A percentile compares a stretch with the other conserved stretches of the same genome.
Evolutionary conservation across 108 stramenopile genomes (phyloP).

Genomic region (Fistulifera pelliculosa): DNA sequence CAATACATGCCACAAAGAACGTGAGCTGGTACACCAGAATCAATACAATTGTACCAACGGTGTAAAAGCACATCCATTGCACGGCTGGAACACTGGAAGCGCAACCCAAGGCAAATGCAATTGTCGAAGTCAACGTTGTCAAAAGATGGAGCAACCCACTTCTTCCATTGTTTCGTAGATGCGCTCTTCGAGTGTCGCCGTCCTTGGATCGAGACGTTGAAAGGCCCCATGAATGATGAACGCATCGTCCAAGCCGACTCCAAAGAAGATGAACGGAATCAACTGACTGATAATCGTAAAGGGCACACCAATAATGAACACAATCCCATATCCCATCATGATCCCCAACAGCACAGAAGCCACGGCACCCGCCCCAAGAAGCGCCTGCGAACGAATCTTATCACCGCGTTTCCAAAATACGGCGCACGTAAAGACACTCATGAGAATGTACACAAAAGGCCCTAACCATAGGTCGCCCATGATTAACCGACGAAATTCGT

Average conservation of each 20-base stretch:
- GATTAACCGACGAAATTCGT: conserved; percentile 13
- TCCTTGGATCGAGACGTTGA: conserved; percentile 6
- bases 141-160: conserved; percentile 17
- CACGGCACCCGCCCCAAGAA: conserved; percentile 14
- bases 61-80: no score
- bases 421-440: conserved; percentile 10
- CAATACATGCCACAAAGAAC: no score
- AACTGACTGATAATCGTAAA: conserved; percentile 19
- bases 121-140: conserved; percentile 19
- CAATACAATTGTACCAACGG: no score
- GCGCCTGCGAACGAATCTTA: conserved; percentile 5
- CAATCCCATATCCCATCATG: conserved; percentile 11
- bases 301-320: conserved; percentile 18
- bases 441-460: conserved; percentile 8
- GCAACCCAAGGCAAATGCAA: conserved; percentile 25
- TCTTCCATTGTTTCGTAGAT: conserved; percentile 21
- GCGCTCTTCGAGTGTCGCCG: conserved; percentile 5
- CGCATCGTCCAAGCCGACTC: conserved; percentile 22
- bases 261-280: no score
- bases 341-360: conserved; percentile 11
- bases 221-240: conserved; percentile 17
- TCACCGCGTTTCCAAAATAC: conserved; percentile 13
- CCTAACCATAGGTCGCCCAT: conserved; percentile 6
- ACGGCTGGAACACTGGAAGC: no score
- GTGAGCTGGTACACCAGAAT: no score